Evolutionary conservation across 805 yeast species (phyloP), one percentile per base, ranked within the genome.

Genomic region (Saccharomycopsis sp.): DNA sequence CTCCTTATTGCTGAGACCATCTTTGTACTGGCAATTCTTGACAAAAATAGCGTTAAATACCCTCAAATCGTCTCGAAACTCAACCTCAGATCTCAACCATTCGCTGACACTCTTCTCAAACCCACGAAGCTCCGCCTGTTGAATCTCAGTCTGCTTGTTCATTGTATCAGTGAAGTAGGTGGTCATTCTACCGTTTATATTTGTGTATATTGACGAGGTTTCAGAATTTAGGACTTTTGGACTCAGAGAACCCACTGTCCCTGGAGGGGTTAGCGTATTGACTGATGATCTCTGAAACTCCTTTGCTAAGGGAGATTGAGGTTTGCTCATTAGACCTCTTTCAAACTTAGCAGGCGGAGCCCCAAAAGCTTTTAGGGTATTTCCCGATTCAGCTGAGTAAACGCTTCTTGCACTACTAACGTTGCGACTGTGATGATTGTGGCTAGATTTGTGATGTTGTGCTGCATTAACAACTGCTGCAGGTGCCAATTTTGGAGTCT

Each of bases 1-100:
- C 34, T 68, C 71, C 40, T 59, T 62, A 34, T 64, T 57, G 50
- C 69, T 60, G 9, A 71, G 61, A 15, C 65, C 68, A 7, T 66
- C 62, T 16, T 54, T 52, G 52, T 55, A 64, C 23, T 53, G 57
- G 16, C 62, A 64, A 18, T 57, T 54, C 2, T 65, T 61, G 29
- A 72, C 48, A 18, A 44, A 44, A 12, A 44, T 44, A 7, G 48
- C 18, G 16, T n/a, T 44, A 18, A 44, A 44, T 16, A 18, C 48
- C 21, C 48, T 44, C 48, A 44, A 44, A 44, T 44, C 48, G 12
- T 44, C 48, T 5, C 48, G 18, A 12, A 44, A 44, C 16, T 44
- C 48, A 44, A 44, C 48, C 21, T 44, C 48, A 44, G 48, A 16
- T 18, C 21, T 44, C 16, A 44, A 5, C 18, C 8, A 44, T 8